Conservation (phyloP, 805 yeast species). For the Ogataea chonburiensis region DNA sequence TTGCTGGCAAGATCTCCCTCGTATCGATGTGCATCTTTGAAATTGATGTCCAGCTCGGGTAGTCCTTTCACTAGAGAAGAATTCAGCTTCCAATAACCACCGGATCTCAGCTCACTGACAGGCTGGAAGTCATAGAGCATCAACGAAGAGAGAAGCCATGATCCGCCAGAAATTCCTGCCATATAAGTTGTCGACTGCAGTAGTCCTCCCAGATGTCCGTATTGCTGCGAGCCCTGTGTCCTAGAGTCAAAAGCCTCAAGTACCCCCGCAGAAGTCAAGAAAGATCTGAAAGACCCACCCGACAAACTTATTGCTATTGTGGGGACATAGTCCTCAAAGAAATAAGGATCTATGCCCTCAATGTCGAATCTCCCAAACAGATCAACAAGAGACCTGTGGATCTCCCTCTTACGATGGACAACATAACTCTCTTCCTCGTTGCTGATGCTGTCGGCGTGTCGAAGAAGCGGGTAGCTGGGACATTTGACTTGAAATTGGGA, state of each 20-base stretch:
- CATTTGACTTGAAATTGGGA: constrained; percentile 12
- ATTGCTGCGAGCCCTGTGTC: constrained; percentile 34
- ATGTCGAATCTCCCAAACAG: constrained; percentile 16
- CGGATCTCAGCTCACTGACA: constrained; percentile 27
- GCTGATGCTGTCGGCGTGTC: constrained; percentile 16
- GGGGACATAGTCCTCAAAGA: constrained; percentile 12
- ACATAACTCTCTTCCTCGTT: constrained; percentile 15
- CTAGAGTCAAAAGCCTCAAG: constrained; percentile 50
- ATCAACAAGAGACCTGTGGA: constrained; percentile 6
- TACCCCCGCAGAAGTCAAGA: constrained; percentile 58
- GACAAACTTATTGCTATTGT: constrained; percentile 43
- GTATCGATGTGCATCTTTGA: constrained; percentile 6
- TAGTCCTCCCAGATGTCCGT: constrained; percentile 47
- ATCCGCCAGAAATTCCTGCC: constrained; percentile 70
- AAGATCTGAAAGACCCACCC: constrained; percentile 59
- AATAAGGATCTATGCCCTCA: constrained; percentile 8
- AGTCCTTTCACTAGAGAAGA: constrained; percentile 55
- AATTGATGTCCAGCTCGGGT: constrained; percentile 48
- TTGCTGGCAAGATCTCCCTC: constrained; percentile 2
- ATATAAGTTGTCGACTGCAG: constrained; percentile 55
- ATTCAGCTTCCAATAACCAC: constrained; percentile 41
- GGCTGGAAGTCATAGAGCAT: constrained; percentile 39
- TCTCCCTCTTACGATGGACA: constrained; percentile 3
- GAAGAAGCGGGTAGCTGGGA: constrained; percentile 12
- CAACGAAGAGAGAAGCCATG: constrained; percentile 62